Conservation (phyloP, 2,329 filamentous ascomycete species). For the Pestalotiopsis sp. region DNA sequence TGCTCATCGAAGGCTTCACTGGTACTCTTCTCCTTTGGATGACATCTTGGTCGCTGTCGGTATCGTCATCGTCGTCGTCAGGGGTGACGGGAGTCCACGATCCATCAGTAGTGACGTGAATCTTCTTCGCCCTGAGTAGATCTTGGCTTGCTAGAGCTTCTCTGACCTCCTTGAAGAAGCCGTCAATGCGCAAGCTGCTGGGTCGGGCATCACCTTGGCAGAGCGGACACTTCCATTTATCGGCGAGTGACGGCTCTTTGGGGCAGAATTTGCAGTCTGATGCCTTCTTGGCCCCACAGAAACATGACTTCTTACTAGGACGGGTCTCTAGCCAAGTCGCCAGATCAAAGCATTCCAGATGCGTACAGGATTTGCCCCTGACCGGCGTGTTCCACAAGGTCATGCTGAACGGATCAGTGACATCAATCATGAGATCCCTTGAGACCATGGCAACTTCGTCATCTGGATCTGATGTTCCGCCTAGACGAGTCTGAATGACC, state of each 20-base stretch:
- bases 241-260: conserved; percentile 57
- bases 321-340: conserved; percentile 77
- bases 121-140: conserved; percentile 56
- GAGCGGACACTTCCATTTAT: conserved; percentile 86
- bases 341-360: conserved; percentile 90
- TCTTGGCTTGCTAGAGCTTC: conserved; percentile 51
- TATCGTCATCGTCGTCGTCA: conserved; percentile 35
- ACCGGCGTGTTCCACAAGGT: conserved; percentile 71
- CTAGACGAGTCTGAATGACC: conserved; percentile 56
- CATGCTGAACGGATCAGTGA: conserved; percentile 69
- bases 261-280: conserved; percentile 38
- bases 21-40: background rate
- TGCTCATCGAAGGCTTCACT: background rate
- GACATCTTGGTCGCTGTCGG: conserved; percentile 31
- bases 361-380: conserved; percentile 69
- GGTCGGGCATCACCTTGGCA: conserved; percentile 80
- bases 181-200: conserved; percentile 69
- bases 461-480: conserved; percentile 35
- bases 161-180: conserved; percentile 69
- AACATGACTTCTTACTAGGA: conserved; percentile 41
- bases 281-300: conserved; percentile 34
- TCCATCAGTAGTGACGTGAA: conserved; percentile 66
- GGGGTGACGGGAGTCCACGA: conserved; percentile 57
- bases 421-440: conserved; percentile 60
- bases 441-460: conserved; percentile 65